These are phyloP conservation scores for Hygrocybe punicea DNA, from an alignment of 768 basidiomycete species.

Conservation along the genomic window DNA sequence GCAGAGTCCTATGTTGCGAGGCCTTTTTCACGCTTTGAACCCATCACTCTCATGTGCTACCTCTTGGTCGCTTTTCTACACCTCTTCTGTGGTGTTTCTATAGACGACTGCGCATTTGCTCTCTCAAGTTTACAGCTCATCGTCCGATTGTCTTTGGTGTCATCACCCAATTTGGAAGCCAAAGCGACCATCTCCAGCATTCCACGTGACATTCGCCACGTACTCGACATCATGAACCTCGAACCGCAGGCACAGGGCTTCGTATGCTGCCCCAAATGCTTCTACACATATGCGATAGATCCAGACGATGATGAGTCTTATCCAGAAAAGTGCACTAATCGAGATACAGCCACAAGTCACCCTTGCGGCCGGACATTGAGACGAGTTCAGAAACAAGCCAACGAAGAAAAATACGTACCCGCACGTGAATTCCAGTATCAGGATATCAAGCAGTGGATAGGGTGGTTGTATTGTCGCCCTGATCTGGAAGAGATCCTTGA, in stretches of 20 bases:
- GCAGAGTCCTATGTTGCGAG: not conserved
- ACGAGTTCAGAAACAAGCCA: not conserved
- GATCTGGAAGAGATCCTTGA: slow-evolving; percentile 31
- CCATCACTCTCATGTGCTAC: slow-evolving; percentile 5
- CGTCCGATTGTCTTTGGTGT: not conserved
- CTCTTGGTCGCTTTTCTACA: slow-evolving; percentile 8
- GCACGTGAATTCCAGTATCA: slow-evolving; percentile 23
- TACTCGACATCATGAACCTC: slow-evolving; percentile 17
- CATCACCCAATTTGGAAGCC: not conserved
- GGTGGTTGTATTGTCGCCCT: slow-evolving; percentile 18
- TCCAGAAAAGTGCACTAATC: slow-evolving; percentile 22
- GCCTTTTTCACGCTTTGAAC: slow-evolving; percentile 1
- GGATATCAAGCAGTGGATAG: slow-evolving; percentile 28
- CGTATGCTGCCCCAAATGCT: slow-evolving; percentile 28
- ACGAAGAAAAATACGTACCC: not conserved
- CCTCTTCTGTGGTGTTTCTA: slow-evolving; percentile 8
- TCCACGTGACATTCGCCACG: slow-evolving; percentile 17
- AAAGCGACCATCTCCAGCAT: slow-evolving; percentile 1
- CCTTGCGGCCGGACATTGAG: slow-evolving; percentile 14
- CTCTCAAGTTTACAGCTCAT: slow-evolving; percentile 1
- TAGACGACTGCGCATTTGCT: slow-evolving; percentile 1
- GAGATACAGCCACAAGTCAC: slow-evolving; percentile 10
- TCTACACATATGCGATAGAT: slow-evolving; percentile 16
- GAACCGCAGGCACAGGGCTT: slow-evolving; percentile 17
- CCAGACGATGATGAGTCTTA: slow-evolving; percentile 1